These are phyloP conservation scores for Flaveria robusta DNA, from an alignment of 129 eudicot species.

Conservation along the genomic window DNA sequence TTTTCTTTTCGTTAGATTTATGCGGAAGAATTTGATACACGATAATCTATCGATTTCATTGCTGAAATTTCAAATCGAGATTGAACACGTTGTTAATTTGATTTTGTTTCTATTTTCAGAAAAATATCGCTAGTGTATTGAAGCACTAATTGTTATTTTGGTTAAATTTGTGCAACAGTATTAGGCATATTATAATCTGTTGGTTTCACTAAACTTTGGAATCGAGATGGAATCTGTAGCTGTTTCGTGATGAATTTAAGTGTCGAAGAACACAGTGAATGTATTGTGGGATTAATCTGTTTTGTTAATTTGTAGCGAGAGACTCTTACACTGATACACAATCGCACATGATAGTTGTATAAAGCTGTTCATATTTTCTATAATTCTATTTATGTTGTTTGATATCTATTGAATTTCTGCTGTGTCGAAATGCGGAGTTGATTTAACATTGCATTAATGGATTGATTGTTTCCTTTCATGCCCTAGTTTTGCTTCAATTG, in stretches of 20 bases:
- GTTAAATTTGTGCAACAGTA: background rate
- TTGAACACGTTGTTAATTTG: background rate
- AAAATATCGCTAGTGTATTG: background rate
- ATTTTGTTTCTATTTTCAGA: background rate
- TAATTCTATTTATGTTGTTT: conserved; percentile 17
- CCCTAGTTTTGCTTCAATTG: conserved; percentile 27
- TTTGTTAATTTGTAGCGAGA: background rate
- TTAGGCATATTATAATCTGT: background rate
- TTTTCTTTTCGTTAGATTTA: background rate
- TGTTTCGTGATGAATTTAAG: background rate
- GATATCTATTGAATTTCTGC: background rate
- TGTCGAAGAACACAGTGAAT: background rate
- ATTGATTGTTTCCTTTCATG: conserved; percentile 17
- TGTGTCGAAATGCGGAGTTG: background rate
- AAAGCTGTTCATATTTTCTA: conserved; percentile 5
- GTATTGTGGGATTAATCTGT: background rate
- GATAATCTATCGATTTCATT: background rate
- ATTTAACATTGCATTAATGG: background rate
- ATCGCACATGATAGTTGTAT: background rate
- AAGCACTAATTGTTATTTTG: background rate
- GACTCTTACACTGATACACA: conserved; percentile 9
- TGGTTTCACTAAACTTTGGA: background rate
- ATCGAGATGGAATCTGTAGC: background rate
- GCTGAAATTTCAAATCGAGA: background rate
- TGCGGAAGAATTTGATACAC: background rate